Evolutionary conservation across 768 basidiomycete genomes (phyloP).

Genomic region (Lentinula edodes): DNA sequence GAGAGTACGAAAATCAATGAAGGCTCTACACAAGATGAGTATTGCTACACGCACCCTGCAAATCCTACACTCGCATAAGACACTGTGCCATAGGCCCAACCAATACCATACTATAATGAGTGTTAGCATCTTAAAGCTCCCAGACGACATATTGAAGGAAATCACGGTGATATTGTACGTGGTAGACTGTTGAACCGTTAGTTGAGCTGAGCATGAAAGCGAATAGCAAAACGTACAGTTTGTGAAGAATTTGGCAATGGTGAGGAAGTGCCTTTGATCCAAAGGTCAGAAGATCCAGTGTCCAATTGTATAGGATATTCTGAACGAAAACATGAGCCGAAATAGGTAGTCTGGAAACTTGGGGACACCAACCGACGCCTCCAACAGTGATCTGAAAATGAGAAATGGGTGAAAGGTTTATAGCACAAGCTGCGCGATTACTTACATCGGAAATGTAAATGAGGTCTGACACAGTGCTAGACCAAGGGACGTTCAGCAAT

Average conservation of each 20-base stretch:
- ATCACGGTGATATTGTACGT: conserved; percentile 62
- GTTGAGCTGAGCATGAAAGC: conserved; percentile 1
- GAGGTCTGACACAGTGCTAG: conserved; percentile 68
- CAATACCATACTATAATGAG: conserved; percentile 63
- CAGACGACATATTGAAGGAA: conserved; percentile 3
- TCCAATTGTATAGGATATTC: conserved; percentile 76
- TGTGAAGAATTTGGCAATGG: conserved; percentile 43
- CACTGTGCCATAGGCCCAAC: conserved; percentile 68
- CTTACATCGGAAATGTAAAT: conserved; percentile 76
- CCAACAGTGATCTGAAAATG: conserved; percentile 58
- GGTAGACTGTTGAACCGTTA: conserved; percentile 26
- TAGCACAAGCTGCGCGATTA: conserved; percentile 12
- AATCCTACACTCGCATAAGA: conserved; percentile 60
- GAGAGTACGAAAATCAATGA: conserved; percentile 1
- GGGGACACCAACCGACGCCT: conserved; percentile 41
- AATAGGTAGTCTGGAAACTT: background rate
- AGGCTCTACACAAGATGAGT: background rate
- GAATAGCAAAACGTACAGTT: conserved; percentile 35
- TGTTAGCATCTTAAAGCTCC: conserved; percentile 1
- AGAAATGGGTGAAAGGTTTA: background rate
- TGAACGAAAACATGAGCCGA: conserved; percentile 20
- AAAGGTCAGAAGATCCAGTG: conserved; percentile 82
- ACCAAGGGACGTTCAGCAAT: conserved; percentile 27
- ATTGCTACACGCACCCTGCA: conserved; percentile 48
- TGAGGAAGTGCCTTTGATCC: conserved; percentile 46